phyloP scores from a whole-genome alignment of 2,329 filamentous ascomycete species.

The Hypoxylon sp. region DNA sequence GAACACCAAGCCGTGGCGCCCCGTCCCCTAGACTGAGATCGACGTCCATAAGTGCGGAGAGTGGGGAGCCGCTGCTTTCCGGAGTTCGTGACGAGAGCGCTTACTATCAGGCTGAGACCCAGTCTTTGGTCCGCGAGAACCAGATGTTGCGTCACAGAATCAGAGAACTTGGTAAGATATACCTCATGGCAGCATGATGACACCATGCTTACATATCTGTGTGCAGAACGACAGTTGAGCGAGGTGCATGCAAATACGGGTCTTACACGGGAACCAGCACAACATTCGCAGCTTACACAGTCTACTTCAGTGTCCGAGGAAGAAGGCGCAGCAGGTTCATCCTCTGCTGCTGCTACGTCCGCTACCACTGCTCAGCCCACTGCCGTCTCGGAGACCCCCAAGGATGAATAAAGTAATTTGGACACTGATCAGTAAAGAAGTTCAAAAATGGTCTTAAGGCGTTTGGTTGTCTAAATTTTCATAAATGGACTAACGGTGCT shows the following conservation, averaged over 20 bases:
- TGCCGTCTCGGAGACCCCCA: constrained; percentile 38
- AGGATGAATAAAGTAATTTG: constrained; percentile 45
- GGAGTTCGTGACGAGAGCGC: constrained; percentile 80
- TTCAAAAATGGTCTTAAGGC: constrained; percentile 13
- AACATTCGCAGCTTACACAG: constrained; percentile 64
- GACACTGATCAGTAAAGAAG: constrained; percentile 9
- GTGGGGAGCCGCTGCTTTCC: constrained; percentile 70
- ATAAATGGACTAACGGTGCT: constrained; percentile 13
- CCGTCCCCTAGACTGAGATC: constrained; percentile 69
- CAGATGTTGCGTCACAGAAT: constrained; percentile 85
- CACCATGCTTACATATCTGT: constrained; percentile 38
- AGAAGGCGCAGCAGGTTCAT: constrained; percentile 40
- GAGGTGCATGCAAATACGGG: constrained; percentile 58
- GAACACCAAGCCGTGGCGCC: constrained; percentile 71
- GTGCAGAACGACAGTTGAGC: constrained; percentile 66
- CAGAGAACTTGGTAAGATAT: constrained; percentile 74
- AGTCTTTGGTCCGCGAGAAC: constrained; percentile 83
- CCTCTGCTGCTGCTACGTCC: constrained; percentile 27
- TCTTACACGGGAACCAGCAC: constrained; percentile 63
- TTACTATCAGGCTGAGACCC: constrained; percentile 86
- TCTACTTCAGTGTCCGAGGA: constrained; percentile 64
- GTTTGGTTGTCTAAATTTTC: constrained; percentile 25
- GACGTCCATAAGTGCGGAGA: constrained; percentile 71
- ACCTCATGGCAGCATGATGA: constrained; percentile 9
- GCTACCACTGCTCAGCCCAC: constrained; percentile 33